Conservation (phyloP, 768 basidiomycete genomes). For the Galerina sulciceps region DNA sequence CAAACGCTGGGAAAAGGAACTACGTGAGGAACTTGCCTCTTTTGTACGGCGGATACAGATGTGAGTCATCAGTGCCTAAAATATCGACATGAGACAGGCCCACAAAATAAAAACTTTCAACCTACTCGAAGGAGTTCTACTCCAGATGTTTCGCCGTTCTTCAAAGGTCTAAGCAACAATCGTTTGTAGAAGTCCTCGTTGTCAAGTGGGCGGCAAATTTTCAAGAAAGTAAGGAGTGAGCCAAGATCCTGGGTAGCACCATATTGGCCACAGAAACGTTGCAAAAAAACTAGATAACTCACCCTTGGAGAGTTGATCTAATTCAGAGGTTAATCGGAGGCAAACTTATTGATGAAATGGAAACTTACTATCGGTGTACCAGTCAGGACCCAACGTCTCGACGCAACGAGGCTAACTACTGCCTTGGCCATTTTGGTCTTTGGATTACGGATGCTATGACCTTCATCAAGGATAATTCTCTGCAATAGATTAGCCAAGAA, state of each 20-base stretch:
- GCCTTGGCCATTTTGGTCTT: conserved; percentile 84
- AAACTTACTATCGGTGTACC: conserved; percentile 88
- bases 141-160: conserved; percentile 67
- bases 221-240: conserved; percentile 81
- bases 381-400: conserved; percentile 80
- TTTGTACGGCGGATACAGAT: conserved; percentile 84
- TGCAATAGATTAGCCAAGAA: conserved; percentile 25
- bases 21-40: conserved; percentile 49
- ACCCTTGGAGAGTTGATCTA: conserved; percentile 84
- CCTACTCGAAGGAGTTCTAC: conserved; percentile 72
- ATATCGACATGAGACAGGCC: no score
- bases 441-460: conserved; percentile 85
- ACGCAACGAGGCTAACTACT: conserved; percentile 61
- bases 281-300: conserved; percentile 6
- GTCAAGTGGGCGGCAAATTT: conserved; percentile 85
- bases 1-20: not conserved
- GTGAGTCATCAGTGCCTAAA: conserved; percentile 75
- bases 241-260: conserved; percentile 82
- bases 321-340: conserved; percentile 1
- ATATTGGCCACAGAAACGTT: not conserved
- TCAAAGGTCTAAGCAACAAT: conserved; percentile 77
- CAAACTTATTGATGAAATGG: not conserved
- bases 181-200: conserved; percentile 83
- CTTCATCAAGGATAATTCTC: conserved; percentile 88
- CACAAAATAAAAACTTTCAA: conserved; percentile 11